Base-by-base conservation (phyloP, 495 filamentous ascomycete genomes). In the Cercophora samala region DNA sequence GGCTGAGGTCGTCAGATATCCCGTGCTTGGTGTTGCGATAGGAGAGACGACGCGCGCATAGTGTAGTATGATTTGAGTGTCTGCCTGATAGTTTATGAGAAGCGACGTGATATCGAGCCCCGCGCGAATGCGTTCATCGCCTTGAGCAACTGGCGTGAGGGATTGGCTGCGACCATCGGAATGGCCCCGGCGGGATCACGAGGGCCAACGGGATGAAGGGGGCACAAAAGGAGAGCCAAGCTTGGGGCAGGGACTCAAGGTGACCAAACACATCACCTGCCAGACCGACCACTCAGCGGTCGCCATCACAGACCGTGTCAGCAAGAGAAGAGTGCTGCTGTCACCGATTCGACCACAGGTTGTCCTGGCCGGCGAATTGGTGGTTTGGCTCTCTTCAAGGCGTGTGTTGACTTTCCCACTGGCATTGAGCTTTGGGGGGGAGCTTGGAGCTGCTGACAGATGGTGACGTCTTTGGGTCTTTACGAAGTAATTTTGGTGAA, bases 331-430 rank as follows among this genome's bases (percentile, higher is more conserved):
- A 22, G 56, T 61, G 63, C 0, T 60, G 65, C 65, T 54, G 64
- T 67, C 56, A 62, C 55, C 73, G 69, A 75, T 75, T 77, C 72
- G 72, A 73, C 65, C 66, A 72, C 59, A 70, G 64, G 24, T 58
- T 63, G 24, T 60, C 64, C 55, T 68, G 67, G 68, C 64, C 53
- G 66, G 64, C 69, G 70, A 72, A 75, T 73, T 73, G 72, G 68
- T 68, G 66, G 58, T 63, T 19, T 51, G 15, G 46, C 58, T 32
- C 51, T 64, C 46, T 25, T 24, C 52, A 54, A 5, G 4, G 52
- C 52, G 19, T 21, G 19, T 23, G 37, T 46, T 42, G 5, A 13
- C 5, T 17, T 46, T 11, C 13, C 37, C 37, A 18, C 26, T 29
- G 37, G 37, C 37, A 46, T 18, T 46, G 37, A 46, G 37, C 37